These are phyloP conservation scores for Lactifluus hygrophoroides DNA, from an alignment of 768 basidiomycete genomes.

Conservation along the genomic window DNA sequence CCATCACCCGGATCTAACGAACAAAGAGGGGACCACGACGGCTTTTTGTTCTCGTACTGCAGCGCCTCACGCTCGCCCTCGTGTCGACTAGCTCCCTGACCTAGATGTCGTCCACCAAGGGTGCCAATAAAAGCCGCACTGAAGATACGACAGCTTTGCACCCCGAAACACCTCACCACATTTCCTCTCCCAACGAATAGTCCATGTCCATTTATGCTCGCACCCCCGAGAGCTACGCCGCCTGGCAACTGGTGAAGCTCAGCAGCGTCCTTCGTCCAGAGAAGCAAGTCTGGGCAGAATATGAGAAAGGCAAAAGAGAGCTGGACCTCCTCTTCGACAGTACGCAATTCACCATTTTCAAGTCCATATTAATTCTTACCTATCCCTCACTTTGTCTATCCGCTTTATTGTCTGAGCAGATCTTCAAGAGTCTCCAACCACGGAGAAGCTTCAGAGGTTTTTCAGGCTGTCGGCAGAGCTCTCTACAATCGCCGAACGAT, in stretches of 20 bases:
- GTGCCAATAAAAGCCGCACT: neutral
- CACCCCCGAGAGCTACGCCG: constrained; percentile 3
- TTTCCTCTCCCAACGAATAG: neutral
- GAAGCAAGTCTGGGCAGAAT: neutral
- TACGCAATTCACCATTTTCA: neutral
- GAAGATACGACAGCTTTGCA: neutral
- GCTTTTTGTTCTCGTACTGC: neutral
- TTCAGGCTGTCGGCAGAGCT: neutral
- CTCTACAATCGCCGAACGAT: neutral
- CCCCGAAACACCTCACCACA: neutral
- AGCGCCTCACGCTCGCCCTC: neutral
- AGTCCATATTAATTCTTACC: neutral
- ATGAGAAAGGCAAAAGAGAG: neutral
- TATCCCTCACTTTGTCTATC: too few species aligned
- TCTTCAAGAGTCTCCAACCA: neutral
- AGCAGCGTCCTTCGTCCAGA: neutral
- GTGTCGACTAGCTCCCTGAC: neutral
- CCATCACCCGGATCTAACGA: too few species aligned
- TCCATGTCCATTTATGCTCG: neutral
- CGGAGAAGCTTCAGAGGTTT: neutral
- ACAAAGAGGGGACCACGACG: too few species aligned
- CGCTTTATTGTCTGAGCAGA: neutral
- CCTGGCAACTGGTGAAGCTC: constrained; percentile 3
- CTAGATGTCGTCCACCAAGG: neutral
- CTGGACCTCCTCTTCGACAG: neutral